phyloP scores from a whole-genome alignment of 148 eudicot species.

The Polygonum maritimum region DNA sequence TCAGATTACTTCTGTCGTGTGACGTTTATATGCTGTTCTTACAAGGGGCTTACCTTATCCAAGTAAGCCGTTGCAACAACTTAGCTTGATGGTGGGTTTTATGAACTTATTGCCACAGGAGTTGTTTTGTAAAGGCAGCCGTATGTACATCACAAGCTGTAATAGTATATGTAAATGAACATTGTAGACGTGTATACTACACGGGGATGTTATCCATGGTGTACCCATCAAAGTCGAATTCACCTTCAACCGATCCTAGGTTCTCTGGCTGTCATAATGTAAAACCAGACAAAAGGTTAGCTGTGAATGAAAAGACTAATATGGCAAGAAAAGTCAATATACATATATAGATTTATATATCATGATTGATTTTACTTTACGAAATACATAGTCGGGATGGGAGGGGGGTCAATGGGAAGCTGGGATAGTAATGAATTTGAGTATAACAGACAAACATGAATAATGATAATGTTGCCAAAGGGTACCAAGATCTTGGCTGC shows the following conservation, averaged over 20 bases:
- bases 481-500: neutral
- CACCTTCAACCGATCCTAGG: conserved; percentile 34
- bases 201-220: conserved; percentile 52
- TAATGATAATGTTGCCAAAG: too few relatives aligned
- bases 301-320: conserved; percentile 5
- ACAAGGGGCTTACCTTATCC: conserved; percentile 3
- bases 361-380: neutral
- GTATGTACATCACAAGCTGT: neutral
- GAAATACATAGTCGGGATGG: too few relatives aligned
- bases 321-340: too few relatives aligned
- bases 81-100: neutral
- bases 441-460: too few relatives aligned
- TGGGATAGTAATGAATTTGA: too few relatives aligned
- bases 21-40: neutral
- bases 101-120: neutral
- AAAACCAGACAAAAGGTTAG: neutral
- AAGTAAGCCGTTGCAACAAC: neutral
- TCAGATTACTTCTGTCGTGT: neutral
- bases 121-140: neutral
- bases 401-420: too few relatives aligned
- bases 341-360: too few relatives aligned
- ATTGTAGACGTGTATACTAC: neutral
- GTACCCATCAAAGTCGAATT: conserved; percentile 60
- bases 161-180: neutral
- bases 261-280: conserved; percentile 44